Percentiles rank a stretch among this genome's conserved stretches.
Conservation (phyloP, 1,284 basidiomycete genomes). For the Rhodotorula sp. region DNA sequence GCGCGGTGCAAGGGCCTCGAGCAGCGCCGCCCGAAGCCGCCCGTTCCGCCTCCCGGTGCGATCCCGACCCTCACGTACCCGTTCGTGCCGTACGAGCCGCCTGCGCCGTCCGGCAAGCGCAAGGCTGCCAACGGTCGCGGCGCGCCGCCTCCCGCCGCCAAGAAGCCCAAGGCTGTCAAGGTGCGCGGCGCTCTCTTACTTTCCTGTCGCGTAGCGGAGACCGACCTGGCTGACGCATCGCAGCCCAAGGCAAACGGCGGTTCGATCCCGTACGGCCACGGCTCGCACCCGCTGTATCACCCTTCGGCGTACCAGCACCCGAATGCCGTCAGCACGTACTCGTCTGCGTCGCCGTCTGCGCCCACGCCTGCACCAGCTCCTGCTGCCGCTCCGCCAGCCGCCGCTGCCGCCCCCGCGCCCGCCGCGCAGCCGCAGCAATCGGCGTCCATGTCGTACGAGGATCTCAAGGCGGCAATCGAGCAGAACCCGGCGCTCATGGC, state of each 20-base stretch:
- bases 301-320: slow-evolving; percentile 29
- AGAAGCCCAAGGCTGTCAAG: slow-evolving; percentile 24
- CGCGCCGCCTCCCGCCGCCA: slow-evolving; percentile 4
- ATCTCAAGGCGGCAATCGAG: slow-evolving; percentile 31
- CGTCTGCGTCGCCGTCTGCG: background rate
- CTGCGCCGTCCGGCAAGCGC: background rate
- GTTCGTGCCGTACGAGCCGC: slow-evolving; percentile 1
- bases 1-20: slow-evolving; percentile 20
- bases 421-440: slow-evolving; percentile 3
- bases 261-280: slow-evolving; percentile 15
- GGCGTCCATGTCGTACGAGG: slow-evolving; percentile 32
- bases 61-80: slow-evolving; percentile 4
- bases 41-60: slow-evolving; percentile 15
- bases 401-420: background rate
- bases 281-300: slow-evolving; percentile 28
- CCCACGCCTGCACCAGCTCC: background rate
- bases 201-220: background rate
- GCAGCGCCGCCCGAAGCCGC: slow-evolving; percentile 13
- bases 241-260: background rate
- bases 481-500: slow-evolving; percentile 28
- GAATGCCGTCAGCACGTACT: background rate
- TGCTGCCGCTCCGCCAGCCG: background rate
- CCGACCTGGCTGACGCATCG: background rate
- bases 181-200: background rate
- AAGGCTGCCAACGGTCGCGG: slow-evolving; percentile 2